phyloP scores from a whole-genome alignment of 2,329 filamentous ascomycete species.

The Colletotrichum spinosum region DNA sequence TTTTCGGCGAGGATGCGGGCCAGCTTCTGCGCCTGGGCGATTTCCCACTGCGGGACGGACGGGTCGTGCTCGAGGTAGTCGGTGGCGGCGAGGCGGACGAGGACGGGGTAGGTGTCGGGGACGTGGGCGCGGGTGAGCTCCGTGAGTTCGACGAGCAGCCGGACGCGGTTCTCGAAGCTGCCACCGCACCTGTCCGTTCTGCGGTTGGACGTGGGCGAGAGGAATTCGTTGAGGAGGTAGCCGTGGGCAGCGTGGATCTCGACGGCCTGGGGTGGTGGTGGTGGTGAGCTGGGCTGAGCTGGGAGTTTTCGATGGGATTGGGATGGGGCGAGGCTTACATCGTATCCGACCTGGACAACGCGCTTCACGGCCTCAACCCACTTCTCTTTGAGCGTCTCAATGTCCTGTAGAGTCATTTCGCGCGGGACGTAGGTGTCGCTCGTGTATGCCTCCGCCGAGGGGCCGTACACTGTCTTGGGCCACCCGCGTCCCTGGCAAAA shows the following conservation, averaged over 20 bases:
- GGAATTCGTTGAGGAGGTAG: constrained; percentile 60
- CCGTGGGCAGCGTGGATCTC: constrained; percentile 57
- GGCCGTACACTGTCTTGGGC: constrained; percentile 52
- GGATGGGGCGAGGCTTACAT: constrained; percentile 47
- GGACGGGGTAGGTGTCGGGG: constrained; percentile 74
- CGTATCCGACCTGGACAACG: constrained; percentile 73
- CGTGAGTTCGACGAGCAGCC: constrained; percentile 58
- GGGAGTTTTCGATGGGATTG: too few species aligned
- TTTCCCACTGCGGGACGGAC: constrained; percentile 70
- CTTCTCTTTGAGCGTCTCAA: constrained; percentile 70
- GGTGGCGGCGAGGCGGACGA: constrained; percentile 76
- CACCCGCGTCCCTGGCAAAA: constrained; percentile 47
- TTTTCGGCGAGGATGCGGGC: constrained; percentile 69
- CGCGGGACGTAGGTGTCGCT: constrained; percentile 43
- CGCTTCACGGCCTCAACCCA: constrained; percentile 66
- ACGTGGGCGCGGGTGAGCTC: constrained; percentile 70
- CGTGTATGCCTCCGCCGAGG: constrained; percentile 41
- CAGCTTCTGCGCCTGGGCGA: constrained; percentile 71
- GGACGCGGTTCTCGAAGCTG: constrained; percentile 56
- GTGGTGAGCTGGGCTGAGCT: neutral
- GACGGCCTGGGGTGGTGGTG: constrained; percentile 14
- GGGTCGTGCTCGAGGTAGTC: constrained; percentile 77
- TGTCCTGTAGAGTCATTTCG: constrained; percentile 75
- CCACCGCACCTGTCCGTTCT: constrained; percentile 62
- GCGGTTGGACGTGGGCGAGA: constrained; percentile 56